Base-by-base conservation (phyloP, 2,329 filamentous ascomycete genomes). In the Ophiostoma tasmaniense region DNA sequence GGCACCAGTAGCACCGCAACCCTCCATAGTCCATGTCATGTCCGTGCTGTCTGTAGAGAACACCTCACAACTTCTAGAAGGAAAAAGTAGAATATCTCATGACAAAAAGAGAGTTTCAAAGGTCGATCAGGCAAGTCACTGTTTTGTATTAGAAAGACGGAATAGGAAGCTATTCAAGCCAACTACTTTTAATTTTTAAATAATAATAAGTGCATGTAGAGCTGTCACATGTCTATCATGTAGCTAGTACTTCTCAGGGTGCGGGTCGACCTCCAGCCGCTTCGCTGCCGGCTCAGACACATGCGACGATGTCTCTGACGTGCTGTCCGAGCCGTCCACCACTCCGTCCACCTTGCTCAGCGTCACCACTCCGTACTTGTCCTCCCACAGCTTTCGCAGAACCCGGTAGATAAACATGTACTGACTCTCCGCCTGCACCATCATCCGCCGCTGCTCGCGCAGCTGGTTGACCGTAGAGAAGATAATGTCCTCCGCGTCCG, bases 401-500 rank as follows among this genome's bases (percentile, higher is more conserved):
- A 96, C 91, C 75, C 93, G 88, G 79, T 99, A 98, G 69, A 99
- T 86, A 77, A 98, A 97, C 50, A 86, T 79, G 75, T 91, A 95
- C 77, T 99, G 95, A 65, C 84, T 77, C 74, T 94, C 90, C 64
- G 91, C 89, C 79, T 98, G 95, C 5, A 99, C 95, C 95, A 99
- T 99, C 79, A 89, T 91, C 81, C 92, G 91, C 22, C 95, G 86
- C 81, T 99, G 95, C 77, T 94, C 87, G 62, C 95, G 86, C 68
- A 99, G 83, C 71, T 81, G 80, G 74, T 96, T 90, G 68, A 99
- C 93, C 0, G 90, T 90, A 22, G 90, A 84, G 73, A 88, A 91
- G 55, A 99, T 84, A 13, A 39, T 33, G 20, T 64, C 61, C 2
- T 50, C 20, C 14, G 45, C 33, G 37, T n/a, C 45, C 14, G 28